These are phyloP conservation scores for Trichosporon sp. DNA, from an alignment of 1,284 basidiomycete species.

Conservation along the genomic window DNA sequence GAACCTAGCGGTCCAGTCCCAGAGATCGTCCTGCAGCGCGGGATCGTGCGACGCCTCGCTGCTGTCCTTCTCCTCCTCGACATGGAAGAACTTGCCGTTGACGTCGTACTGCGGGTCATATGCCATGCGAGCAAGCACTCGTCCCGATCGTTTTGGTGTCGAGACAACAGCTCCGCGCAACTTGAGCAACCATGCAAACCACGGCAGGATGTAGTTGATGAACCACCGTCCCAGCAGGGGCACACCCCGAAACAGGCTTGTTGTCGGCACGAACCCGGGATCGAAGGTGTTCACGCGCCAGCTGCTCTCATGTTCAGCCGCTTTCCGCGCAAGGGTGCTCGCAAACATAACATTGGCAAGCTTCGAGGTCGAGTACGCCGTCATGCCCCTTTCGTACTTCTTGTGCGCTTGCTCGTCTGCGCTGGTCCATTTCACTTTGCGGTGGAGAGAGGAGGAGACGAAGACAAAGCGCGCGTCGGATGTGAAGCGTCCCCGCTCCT, in stretches of 20 bases:
- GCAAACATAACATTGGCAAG: slow-evolving; percentile 33
- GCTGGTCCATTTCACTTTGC: slow-evolving; percentile 25
- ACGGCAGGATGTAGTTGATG: slow-evolving; percentile 15
- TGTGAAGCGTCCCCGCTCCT: slow-evolving; percentile 19
- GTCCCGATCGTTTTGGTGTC: slow-evolving; percentile 12
- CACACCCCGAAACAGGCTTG: neutral
- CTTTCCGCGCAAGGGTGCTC: slow-evolving; percentile 28
- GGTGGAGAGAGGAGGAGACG: slow-evolving; percentile 30
- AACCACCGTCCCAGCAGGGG: neutral
- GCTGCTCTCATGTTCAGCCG: slow-evolving; percentile 11
- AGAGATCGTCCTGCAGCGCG: slow-evolving; percentile 34
- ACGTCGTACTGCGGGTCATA: slow-evolving; percentile 20
- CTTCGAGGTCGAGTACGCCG: slow-evolving; percentile 24
- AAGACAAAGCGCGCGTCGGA: slow-evolving; percentile 29
- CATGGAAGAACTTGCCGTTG: slow-evolving; percentile 32
- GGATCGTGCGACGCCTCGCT: slow-evolving; percentile 28
- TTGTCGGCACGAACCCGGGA: slow-evolving; percentile 35
- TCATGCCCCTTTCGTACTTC: neutral
- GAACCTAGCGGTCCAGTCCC: slow-evolving; percentile 33
- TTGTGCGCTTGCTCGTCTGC: slow-evolving; percentile 34
- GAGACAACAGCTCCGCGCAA: neutral
- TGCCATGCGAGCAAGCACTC: slow-evolving; percentile 25
- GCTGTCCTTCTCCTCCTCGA: slow-evolving; percentile 23
- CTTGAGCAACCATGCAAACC: neutral
- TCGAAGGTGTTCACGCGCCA: slow-evolving; percentile 35